Base-by-base conservation (phyloP, 140 eudicot species). In the Erigeron philadelphicus region DNA sequence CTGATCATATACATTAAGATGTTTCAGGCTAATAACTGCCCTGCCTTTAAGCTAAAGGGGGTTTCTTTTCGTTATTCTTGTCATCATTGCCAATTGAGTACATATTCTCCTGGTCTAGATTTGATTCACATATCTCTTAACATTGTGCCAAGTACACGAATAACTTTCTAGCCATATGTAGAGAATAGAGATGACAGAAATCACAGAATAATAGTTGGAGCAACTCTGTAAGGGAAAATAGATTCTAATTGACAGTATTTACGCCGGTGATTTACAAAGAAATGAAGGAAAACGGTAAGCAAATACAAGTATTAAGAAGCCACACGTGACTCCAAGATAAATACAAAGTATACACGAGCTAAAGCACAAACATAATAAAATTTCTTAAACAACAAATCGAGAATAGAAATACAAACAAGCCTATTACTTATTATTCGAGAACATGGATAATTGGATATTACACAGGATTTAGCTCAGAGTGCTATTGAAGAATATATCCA, bases 401-500 rank as follows among this genome's bases (percentile, higher is more conserved):
- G 10, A 15, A n/a, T 48, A 48, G 12, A 0, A 3, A 46, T 16
- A 52, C 58, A 52, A 52, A 52, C 38, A 45, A 31, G 23, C 58
- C 40, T 59, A 35, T 40, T 50, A 67, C 16, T 54, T 68, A 9
- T 38, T 72, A 72, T 41, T 72, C 63, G 13, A 19, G 43, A 61
- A 72, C 61, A 72, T 72, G 70, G 76, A 72, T 35, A 48, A 59
- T 68, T 72, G 70, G 76, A 72, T 35, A 48, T 68, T 68, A 68
- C 49, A 9, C 13, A 11, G 53, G 21, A 71, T 56, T 60, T 13
- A 13, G 61, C 52, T 50, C 75, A 61, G 25, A 38, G 7, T 42
- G 56, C 44, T 67, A 25, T 17, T 41, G 46, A 47, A 45, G 56
- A 8, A 60, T 60, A 59, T 46, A 43, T 21, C 74, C 53, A 63